These are phyloP conservation scores for Pseudozyma sp. DNA, from an alignment of 1,284 basidiomycete species.

Conservation along the genomic window DNA sequence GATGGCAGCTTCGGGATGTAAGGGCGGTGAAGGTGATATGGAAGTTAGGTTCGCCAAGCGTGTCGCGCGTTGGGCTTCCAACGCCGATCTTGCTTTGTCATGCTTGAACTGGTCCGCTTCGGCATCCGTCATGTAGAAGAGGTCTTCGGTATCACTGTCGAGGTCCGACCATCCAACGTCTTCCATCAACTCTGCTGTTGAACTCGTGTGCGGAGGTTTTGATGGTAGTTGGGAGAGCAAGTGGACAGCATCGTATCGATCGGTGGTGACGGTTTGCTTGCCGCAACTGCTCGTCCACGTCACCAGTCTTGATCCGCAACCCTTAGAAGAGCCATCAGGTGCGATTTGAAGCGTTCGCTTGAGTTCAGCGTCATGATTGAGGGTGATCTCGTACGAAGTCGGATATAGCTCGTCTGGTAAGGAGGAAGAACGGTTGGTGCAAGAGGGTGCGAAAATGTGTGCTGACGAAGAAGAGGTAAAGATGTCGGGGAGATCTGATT, in stretches of 20 bases:
- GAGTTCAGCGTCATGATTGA: slow-evolving; percentile 23
- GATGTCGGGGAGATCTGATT: background rate
- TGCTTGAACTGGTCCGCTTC: slow-evolving; percentile 18
- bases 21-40: background rate
- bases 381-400: slow-evolving; percentile 25
- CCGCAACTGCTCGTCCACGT: slow-evolving; percentile 24
- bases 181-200: background rate
- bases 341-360: slow-evolving; percentile 3
- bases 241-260: slow-evolving; percentile 36
- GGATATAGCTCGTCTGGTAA: slow-evolving; percentile 1
- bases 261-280: slow-evolving; percentile 2
- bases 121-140: slow-evolving; percentile 28
- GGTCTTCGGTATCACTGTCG: slow-evolving; percentile 32
- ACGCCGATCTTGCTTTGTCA: slow-evolving; percentile 1
- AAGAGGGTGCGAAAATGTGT: too few species aligned
- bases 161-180: slow-evolving; percentile 37
- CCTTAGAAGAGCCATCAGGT: background rate
- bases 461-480: background rate
- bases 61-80: slow-evolving; percentile 12
- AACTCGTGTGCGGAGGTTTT: background rate
- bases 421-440: background rate
- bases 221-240: slow-evolving; percentile 14
- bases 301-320: slow-evolving; percentile 8
- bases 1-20: background rate
- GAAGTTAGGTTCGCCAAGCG: slow-evolving; percentile 4